phyloP scores from a whole-genome alignment of 192 early-diverging fungal species.

The Podila clonocystis region DNA sequence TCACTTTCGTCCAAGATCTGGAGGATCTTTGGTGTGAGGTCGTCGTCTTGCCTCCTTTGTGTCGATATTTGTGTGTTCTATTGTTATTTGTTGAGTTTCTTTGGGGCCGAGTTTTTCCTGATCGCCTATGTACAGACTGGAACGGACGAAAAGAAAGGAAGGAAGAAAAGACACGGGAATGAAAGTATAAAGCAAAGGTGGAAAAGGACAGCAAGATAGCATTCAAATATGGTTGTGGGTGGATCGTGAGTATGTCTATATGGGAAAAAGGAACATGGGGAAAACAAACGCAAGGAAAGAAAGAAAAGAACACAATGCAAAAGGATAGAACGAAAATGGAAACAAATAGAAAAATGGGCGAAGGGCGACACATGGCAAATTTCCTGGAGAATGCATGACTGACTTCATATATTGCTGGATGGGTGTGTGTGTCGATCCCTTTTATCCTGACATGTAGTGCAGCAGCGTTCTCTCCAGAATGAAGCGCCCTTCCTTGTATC shows the following conservation, averaged over 20 bases:
- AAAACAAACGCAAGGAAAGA: neutral
- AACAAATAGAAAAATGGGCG: slow-evolving; percentile 3
- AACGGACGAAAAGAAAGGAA: no score
- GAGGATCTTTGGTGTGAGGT: no score
- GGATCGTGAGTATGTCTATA: neutral
- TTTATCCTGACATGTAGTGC: slow-evolving; percentile 13
- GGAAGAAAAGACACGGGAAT: no score
- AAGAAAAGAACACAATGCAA: neutral
- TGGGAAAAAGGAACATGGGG: neutral
- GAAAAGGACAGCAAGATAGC: no score
- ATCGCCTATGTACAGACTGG: no score
- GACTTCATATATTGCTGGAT: neutral
- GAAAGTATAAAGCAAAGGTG: no score
- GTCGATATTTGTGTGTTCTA: no score
- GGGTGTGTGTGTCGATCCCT: neutral
- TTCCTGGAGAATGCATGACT: neutral
- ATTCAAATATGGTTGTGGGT: neutral
- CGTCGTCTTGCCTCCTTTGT: no score
- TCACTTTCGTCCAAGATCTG: no score
- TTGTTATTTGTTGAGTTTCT: no score
- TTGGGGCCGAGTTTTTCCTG: no score
- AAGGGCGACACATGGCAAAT: neutral
- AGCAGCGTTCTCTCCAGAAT: slow-evolving; percentile 74
- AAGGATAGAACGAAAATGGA: neutral
- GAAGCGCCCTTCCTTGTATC: slow-evolving; percentile 83